A percentile compares a stretch with the other conserved stretches of the same genome.
These are phyloP conservation scores for Neopestalotiopsis clavispora DNA, from an alignment of 2,329 filamentous ascomycete genomes.

Conservation along the genomic window DNA sequence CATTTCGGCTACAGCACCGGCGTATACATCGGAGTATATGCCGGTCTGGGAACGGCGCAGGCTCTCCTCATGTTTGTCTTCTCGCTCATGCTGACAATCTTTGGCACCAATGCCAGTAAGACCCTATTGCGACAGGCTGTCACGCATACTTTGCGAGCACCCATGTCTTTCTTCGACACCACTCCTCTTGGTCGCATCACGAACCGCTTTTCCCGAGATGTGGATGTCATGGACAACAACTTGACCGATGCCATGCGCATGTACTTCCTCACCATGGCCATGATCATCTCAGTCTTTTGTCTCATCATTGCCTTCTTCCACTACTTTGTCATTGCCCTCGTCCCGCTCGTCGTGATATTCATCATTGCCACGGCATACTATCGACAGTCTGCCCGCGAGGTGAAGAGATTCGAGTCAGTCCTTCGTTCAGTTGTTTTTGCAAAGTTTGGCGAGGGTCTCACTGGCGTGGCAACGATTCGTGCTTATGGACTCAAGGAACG, in stretches of 20 bases:
- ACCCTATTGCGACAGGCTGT: slow-evolving; percentile 83
- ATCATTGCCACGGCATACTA: slow-evolving; percentile 86
- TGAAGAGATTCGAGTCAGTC: slow-evolving; percentile 92
- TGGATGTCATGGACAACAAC: slow-evolving; percentile 96
- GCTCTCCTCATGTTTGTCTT: slow-evolving; percentile 81
- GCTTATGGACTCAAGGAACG: slow-evolving; percentile 83
- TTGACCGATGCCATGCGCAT: slow-evolving; percentile 89
- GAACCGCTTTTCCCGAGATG: slow-evolving; percentile 93
- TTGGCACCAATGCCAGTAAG: slow-evolving; percentile 82
- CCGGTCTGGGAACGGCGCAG: slow-evolving; percentile 73
- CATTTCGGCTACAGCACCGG: slow-evolving; percentile 72
- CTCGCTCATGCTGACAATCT: slow-evolving; percentile 76
- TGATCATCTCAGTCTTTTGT: slow-evolving; percentile 82
- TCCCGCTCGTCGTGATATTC: slow-evolving; percentile 75
- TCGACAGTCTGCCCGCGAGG: slow-evolving; percentile 85
- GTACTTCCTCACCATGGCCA: slow-evolving; percentile 84
- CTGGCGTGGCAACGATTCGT: slow-evolving; percentile 81
- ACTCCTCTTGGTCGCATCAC: slow-evolving; percentile 94
- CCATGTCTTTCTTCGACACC: slow-evolving; percentile 96
- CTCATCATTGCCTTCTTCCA: slow-evolving; percentile 96
- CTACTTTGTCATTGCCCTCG: slow-evolving; percentile 73
- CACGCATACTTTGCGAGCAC: slow-evolving; percentile 71
- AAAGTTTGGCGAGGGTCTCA: slow-evolving; percentile 88
- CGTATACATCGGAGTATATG: slow-evolving; percentile 74
- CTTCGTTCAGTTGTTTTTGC: slow-evolving; percentile 88